These are phyloP conservation scores for Cokeromyces recurvatus DNA, from an alignment of 371 early-diverging fungal species.

Conservation along the genomic window DNA sequence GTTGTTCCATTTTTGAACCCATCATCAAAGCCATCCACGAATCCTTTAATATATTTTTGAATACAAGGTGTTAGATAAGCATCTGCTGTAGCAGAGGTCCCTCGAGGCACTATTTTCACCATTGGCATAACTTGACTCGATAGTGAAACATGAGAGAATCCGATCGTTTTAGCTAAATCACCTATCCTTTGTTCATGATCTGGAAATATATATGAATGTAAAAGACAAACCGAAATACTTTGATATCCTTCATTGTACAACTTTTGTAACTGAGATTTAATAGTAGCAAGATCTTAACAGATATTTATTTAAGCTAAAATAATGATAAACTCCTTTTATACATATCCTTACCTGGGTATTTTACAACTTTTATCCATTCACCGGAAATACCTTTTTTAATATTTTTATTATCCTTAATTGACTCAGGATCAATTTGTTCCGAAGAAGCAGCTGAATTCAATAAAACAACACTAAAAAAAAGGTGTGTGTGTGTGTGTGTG, in stretches of 20 bases:
- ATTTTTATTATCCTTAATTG: conserved; percentile 12
- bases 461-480: conserved; percentile 72
- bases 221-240: conserved; percentile 85
- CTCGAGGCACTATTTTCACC: conserved; percentile 93
- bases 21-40: conserved; percentile 83
- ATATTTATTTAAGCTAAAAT: too few species aligned
- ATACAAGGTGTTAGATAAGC: conserved; percentile 94
- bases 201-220: conserved; percentile 90
- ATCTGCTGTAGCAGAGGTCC: conserved; percentile 86
- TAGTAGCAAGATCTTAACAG: conserved; percentile 19
- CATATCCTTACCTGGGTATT: conserved; percentile 65
- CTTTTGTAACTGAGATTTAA: conserved; percentile 55
- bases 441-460: conserved; percentile 64
- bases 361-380: conserved; percentile 74
- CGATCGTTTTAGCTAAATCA: conserved; percentile 64
- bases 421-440: conserved; percentile 39
- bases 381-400: conserved; percentile 77
- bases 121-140: conserved; percentile 87
- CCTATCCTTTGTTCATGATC: conserved; percentile 80
- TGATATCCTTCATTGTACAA: conserved; percentile 71
- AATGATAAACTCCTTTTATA: too few species aligned
- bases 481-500: too few species aligned
- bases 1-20: conserved; percentile 53
- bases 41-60: conserved; percentile 76
- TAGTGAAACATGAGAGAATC: conserved; percentile 81